Evolutionary conservation across 495 filamentous ascomycete genomes (phyloP).

Genomic region (Penicillium salamii): DNA sequence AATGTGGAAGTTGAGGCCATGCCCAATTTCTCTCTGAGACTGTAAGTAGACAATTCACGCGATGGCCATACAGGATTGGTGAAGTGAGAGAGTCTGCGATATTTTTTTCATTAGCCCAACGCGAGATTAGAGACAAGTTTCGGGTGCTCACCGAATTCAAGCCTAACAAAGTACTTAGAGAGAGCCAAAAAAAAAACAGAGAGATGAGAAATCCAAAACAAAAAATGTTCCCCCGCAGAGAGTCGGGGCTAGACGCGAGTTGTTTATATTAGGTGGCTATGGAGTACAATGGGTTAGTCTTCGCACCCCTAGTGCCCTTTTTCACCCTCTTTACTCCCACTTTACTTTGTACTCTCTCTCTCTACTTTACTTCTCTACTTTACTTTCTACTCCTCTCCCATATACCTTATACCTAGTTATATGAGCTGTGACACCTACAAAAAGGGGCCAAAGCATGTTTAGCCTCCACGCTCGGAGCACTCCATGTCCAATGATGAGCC

Average conservation of each 20-base stretch:
- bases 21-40: no score
- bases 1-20: slow-evolving; percentile 60
- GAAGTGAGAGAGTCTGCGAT: neutral
- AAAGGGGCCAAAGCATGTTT: neutral
- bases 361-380: no score
- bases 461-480: slow-evolving; percentile 6
- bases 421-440: neutral
- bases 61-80: slow-evolving; percentile 13
- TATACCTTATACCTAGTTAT: neutral
- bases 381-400: no score
- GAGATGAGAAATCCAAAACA: neutral
- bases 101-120: neutral
- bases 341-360: no score
- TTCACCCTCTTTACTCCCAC: no score
- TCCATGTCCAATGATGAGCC: slow-evolving; percentile 12
- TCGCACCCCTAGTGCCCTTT: no score
- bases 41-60: slow-evolving; percentile 4
- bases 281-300: no score
- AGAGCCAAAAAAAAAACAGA: slow-evolving; percentile 2
- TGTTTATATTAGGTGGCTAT: no score
- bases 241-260: neutral
- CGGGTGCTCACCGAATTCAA: no score
- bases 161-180: no score
- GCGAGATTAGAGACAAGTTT: no score
- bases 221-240: neutral